Base-by-base conservation (phyloP, 345 rosid genomes). In the Eucalyptus curtisii region DNA sequence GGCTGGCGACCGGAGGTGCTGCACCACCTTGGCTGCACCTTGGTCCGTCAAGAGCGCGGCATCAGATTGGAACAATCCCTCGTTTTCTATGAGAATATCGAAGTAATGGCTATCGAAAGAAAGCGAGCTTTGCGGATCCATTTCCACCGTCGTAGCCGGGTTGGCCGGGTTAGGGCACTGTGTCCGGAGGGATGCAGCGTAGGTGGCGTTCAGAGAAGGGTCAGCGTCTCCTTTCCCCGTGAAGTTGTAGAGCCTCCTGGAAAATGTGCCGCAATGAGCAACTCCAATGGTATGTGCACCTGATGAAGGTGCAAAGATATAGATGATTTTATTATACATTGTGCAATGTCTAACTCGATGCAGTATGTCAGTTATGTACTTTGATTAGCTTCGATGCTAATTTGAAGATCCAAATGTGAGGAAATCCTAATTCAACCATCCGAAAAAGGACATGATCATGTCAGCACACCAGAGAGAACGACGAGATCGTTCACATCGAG, bases 31-130 rank as follows among this genome's bases (percentile, higher is more conserved):
- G 22, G 79, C 79, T 14, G 20, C 76, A 1, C 76, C 90, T 3
- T 55, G 48, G 50, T 87, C 13, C 2, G 92, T 90, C 82, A 92
- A 86, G 57, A 93, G 89, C 20, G 90, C 92, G 4, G 91, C 91
- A 49, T 93, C 94, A 1, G 92, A 89, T 59, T 79, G 89, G 87
- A 93, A 85, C 19, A 92, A 76, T 44, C 94, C 93, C 47, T 88
- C 10, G 17, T 91, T 86, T 76, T 91, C 55, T 30, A 49, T 57
- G 76, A 92, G 89, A 86, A 82, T 88, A 47, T 88, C 87, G 82
- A 61, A 89, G 91, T 93, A 92, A 33, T 86, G 55, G 57, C 79
- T 88, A 86, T 92, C 93, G 6, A 93, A 91, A 19, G 87, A 27
- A 22, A 30, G 42, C 33, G 57, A 19, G 89, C 87, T 88, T 31